Evolutionary conservation across 2,329 filamentous ascomycete genomes (phyloP).

Genomic region (Trichoderma citrinoviride): DNA sequence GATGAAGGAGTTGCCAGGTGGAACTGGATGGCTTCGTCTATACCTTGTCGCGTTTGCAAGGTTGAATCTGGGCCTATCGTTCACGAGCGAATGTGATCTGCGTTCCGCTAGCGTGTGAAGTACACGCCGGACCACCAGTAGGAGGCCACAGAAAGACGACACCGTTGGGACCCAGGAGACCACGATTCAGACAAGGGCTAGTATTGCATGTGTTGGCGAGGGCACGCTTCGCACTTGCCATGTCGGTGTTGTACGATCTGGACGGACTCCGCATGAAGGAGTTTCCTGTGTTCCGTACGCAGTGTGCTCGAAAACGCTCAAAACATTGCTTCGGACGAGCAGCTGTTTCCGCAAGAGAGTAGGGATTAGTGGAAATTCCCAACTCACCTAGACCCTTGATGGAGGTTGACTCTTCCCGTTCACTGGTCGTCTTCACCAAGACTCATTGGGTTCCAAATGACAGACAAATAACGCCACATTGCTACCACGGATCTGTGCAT

Average conservation of each 20-base stretch:
- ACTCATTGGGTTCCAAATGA: background rate
- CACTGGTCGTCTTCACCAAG: background rate
- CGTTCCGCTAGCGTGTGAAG: background rate
- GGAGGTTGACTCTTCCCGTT: background rate
- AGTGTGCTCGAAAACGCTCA: background rate
- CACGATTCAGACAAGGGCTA: background rate
- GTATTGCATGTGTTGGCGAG: background rate
- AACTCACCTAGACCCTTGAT: background rate
- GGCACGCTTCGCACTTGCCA: background rate
- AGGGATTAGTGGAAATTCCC: background rate
- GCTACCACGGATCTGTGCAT: background rate
- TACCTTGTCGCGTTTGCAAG: background rate
- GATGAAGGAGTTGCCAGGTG: constrained; percentile 15
- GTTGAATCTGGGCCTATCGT: background rate
- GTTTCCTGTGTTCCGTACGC: background rate
- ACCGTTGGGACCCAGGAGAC: background rate
- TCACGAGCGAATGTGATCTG: constrained; percentile 3
- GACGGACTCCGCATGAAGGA: too few species aligned
- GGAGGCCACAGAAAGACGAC: background rate
- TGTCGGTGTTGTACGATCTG: background rate
- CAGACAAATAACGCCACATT: background rate
- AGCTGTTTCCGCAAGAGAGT: background rate
- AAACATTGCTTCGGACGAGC: too few species aligned
- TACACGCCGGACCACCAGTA: background rate
- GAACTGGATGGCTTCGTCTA: constrained; percentile 5